Base-by-base conservation (phyloP, 1,139 yeast genomes). In the Wickerhamomyces sp. region DNA sequence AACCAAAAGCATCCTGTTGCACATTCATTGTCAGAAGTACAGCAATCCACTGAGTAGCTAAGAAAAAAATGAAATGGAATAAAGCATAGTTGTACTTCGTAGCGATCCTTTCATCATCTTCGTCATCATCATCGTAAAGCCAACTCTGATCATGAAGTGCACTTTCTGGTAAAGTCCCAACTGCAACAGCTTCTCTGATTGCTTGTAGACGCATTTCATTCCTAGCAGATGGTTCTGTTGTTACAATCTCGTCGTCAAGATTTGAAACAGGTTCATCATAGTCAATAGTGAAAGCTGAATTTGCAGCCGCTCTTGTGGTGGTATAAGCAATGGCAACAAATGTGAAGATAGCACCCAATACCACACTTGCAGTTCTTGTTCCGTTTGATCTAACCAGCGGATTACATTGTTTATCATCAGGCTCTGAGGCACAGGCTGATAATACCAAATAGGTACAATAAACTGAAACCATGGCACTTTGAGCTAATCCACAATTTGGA, bases 11-110 rank as follows among this genome's bases (percentile, higher is more conserved):
- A 56, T 88, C 95, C 56, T 84, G 82, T 46, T 85, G 82, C 32
- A 93, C 97, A 59, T 91, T 93, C 65, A 90, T 87, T 0, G 99
- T 94, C 49, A 94, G 73, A 52, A 94, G 71, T 1, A 96, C 90
- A 1, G 99, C 97, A 42, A 93, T 91, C 78, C 95, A 94, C 65
- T 93, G 99, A 1, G 99, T 93, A 1, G 99, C 99, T 54, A 94
- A 72, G 63, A 94, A 82, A 74, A 94, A 94, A 36, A 94, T 87
- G 32, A 91, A 63, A 64, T 94, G 99, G 73, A 93, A 94, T 45
- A 91, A 68, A 3, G 90, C 76, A 64, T 93, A 93, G 65, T 88
- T 91, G 70, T 93, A 93, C 62, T 84, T 86, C 1, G 94, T 91
- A 36, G 77, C 73, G 39, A 70, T 68, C 45, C 75, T 68, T 56